Evolutionary conservation across 2,329 filamentous ascomycete genomes (phyloP).

Genomic region (Verticillium nonalfalfae): DNA sequence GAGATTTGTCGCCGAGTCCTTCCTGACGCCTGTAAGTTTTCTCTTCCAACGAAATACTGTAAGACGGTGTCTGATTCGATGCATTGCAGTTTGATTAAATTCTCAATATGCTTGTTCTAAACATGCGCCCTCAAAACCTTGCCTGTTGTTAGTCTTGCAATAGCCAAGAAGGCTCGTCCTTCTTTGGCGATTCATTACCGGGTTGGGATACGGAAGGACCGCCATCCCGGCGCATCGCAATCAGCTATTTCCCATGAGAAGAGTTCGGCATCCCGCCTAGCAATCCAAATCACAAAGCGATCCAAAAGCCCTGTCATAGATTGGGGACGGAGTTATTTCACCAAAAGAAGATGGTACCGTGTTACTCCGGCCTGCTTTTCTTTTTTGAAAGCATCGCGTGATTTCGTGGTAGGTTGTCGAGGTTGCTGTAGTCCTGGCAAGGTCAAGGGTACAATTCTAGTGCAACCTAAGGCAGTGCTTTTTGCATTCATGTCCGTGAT

Average conservation of each 20-base stretch:
- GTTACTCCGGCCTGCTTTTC: neutral
- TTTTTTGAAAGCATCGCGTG: neutral
- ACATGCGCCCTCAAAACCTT: neutral
- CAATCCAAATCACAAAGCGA: neutral
- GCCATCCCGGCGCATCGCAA: neutral
- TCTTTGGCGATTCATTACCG: neutral
- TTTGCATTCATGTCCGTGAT: too few species aligned
- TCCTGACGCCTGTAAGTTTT: constrained; percentile 76
- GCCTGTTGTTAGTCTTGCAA: neutral
- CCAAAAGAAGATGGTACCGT: neutral
- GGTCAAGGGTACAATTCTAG: too few species aligned
- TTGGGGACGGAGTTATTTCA: neutral
- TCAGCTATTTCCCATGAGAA: neutral
- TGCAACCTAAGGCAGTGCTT: too few species aligned
- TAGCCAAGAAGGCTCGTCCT: neutral
- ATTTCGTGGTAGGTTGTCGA: too few species aligned
- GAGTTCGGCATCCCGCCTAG: neutral
- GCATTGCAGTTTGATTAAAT: neutral
- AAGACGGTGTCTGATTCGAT: neutral
- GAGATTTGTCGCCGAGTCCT: constrained; percentile 96
- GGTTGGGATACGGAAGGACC: neutral
- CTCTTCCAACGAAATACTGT: constrained; percentile 14
- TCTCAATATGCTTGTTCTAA: neutral
- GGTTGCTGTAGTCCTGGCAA: too few species aligned
- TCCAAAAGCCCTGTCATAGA: neutral